Base-by-base conservation (phyloP, 805 yeast species). In the Candida odintsovae region DNA sequence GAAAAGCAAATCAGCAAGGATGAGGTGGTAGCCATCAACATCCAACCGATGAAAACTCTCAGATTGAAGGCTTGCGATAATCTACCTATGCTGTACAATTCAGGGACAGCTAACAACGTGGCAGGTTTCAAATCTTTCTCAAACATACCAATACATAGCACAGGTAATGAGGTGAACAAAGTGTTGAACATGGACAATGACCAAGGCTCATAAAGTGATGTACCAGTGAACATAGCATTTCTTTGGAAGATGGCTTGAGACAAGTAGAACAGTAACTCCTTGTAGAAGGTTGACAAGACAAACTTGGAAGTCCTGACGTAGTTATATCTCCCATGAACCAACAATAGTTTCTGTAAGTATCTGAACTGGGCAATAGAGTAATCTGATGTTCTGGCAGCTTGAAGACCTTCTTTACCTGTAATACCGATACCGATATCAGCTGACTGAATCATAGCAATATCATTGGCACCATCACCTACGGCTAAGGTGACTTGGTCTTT, bases 401-500 rank as follows among this genome's bases (percentile, higher is more conserved):
- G 99, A 38, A 94, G 69, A 2, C 99, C 99, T 67, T 94, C 99
- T 56, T 85, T 86, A 33, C 99, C 99, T 1, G 98, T 90, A 44
- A 94, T 94, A 25, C 99, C 99, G 51, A 94, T 79, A 25, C 99
- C 99, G 46, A 94, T 89, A 65, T 94, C 98, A 0, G 99, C 99
- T 59, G 95, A 85, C 68, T 94, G 97, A 51, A 94, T 94, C 99
- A 94, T 94, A 1, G 99, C 98, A 62, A 94, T 90, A 66, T 94
- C 99, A 62, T 94, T 94, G 2, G 99, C 99, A 53, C 99, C 99
- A 68, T 94, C 99, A 8, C 99, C 99, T 61, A 94, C 86, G 0
- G 99, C 99, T 50, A 94, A 72, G 0, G 97, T 89, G 6, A 94
- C 97, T 37, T 86, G 75, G 2, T 68, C 67, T 42, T 75, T 81